Percentiles rank a stretch among this genome's conserved stretches.
Evolutionary conservation across 345 rosid species (phyloP).

Genomic region (Salix viminalis): DNA sequence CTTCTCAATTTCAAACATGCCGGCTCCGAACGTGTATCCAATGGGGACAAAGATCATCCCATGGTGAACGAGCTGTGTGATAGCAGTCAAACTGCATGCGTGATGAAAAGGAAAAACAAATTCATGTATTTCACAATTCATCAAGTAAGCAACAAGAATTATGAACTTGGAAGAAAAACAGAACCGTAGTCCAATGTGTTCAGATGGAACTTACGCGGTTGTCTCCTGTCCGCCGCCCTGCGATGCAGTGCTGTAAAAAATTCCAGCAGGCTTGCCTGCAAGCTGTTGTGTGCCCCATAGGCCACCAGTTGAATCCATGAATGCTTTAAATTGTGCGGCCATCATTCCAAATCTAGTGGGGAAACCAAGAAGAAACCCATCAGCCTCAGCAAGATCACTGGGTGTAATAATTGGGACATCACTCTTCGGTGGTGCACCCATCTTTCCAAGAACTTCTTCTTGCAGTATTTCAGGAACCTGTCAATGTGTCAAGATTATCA

Average conservation of each 20-base stretch:
- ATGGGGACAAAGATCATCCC: conserved; percentile 91
- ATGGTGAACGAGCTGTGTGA: conserved; percentile 95
- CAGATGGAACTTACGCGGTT: conserved; percentile 60
- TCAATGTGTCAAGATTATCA: background rate
- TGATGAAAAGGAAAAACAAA: background rate
- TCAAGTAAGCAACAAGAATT: background rate
- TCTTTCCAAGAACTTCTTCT: conserved; percentile 73
- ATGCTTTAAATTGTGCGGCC: conserved; percentile 97
- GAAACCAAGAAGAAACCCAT: conserved; percentile 85
- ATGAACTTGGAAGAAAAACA: background rate
- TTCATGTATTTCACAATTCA: background rate
- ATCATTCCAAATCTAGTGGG: conserved; percentile 99
- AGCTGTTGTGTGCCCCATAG: conserved; percentile 90
- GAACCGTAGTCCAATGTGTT: background rate
- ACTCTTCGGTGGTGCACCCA: conserved; percentile 89
- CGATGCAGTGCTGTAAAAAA: conserved; percentile 95
- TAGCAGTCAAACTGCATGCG: conserved; percentile 69
- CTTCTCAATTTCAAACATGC: conserved; percentile 94
- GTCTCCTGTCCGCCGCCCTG: conserved; percentile 99
- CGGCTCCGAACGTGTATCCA: conserved; percentile 97
- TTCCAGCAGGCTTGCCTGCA: conserved; percentile 95
- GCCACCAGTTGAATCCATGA: conserved; percentile 89
- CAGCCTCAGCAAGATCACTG: conserved; percentile 74
- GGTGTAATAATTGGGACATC: conserved; percentile 78
- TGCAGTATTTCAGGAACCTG: conserved; percentile 91